Conservation (phyloP, 345 rosid species). For the Eucalyptus pauciflora region DNA sequence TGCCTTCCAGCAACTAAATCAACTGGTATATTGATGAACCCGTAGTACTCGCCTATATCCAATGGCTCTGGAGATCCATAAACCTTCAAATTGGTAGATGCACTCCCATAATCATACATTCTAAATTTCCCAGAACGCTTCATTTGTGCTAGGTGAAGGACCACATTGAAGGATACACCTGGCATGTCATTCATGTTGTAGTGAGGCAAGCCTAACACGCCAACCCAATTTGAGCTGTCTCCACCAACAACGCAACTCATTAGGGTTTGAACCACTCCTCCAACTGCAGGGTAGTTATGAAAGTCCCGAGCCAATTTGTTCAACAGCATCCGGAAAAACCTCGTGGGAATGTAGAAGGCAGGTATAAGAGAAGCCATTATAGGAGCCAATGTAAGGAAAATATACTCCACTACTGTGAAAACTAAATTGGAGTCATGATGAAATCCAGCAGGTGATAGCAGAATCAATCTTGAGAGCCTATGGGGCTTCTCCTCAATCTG, state of each 20-base stretch:
- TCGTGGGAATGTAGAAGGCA: constrained; percentile 87
- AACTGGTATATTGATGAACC: constrained; percentile 61
- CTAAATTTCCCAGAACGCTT: constrained; percentile 58
- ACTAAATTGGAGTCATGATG: constrained; percentile 65
- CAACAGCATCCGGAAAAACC: constrained; percentile 91
- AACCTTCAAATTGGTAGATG: constrained; percentile 45
- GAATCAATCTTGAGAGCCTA: constrained; percentile 64
- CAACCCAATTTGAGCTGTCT: constrained; percentile 99
- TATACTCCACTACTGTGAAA: constrained; percentile 44
- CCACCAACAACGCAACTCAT: constrained; percentile 85
- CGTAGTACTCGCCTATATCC: constrained; percentile 73
- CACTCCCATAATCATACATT: constrained; percentile 86
- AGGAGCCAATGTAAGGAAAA: constrained; percentile 52
- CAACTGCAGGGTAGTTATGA: constrained; percentile 90
- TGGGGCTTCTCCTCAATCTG: constrained; percentile 73
- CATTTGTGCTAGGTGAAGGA: constrained; percentile 85
- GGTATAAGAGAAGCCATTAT: constrained; percentile 45
- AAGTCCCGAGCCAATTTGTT: constrained; percentile 96
- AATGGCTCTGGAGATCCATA: constrained; percentile 80
- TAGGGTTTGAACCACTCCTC: constrained; percentile 91
- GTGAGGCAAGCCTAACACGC: constrained; percentile 84
- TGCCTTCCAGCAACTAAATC: constrained; percentile 80
- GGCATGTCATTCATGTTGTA: constrained; percentile 99
- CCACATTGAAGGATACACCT: constrained; percentile 72
- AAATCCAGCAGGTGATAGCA: constrained; percentile 94